Evolutionary conservation across 2,329 filamentous ascomycete species (phyloP), one percentile per base, ranked within the genome.

Genomic region (Gyromitra esculenta): DNA sequence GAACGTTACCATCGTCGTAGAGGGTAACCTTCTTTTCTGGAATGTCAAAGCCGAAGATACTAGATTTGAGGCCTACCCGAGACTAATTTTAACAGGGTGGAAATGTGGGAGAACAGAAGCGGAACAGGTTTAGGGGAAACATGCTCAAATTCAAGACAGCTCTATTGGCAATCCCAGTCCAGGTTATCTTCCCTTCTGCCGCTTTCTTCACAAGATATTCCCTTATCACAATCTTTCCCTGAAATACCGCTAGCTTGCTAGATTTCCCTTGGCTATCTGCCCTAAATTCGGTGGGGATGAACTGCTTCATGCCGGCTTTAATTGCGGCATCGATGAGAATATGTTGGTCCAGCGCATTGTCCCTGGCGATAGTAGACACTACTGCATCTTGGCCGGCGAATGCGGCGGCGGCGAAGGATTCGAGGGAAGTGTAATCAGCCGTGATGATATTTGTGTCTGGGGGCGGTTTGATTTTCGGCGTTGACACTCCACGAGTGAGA

Each of bases 211-310:
- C 81, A 4, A 88, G 77, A 71, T 84, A 82, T 1, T 85, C 82
- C 62, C 84, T 81, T 2, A 84, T 78, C 9, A 83, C 81, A 25
- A 86, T 62, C 81, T 91, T 91, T 77, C 82, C 82, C 0, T 81
- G 81, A 75, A 88, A 90, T 1, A 89, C 81, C 0, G 88, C 86
- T 0, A 91, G 84, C 1, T 82, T 67, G 70, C 83, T 78, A 62
- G 82, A 79, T 67, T 82, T 81, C 81, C 83, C 54, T 78, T 82
- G 76, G 80, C 84, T 81, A 83, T 84, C 45, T 84, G 71, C 68
- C 21, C 86, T 77, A 37, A 87, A 91, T 78, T 92, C 90, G 45
- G 87, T 88, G 1, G 89, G 88, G 0, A 90, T 85, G 80, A 89
- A 90, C 6, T 88, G 85, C 78, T 87, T 87, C 5, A 91, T 89